Base-by-base conservation (phyloP, 2,329 filamentous ascomycete genomes). In the Colletotrichum sp. region DNA sequence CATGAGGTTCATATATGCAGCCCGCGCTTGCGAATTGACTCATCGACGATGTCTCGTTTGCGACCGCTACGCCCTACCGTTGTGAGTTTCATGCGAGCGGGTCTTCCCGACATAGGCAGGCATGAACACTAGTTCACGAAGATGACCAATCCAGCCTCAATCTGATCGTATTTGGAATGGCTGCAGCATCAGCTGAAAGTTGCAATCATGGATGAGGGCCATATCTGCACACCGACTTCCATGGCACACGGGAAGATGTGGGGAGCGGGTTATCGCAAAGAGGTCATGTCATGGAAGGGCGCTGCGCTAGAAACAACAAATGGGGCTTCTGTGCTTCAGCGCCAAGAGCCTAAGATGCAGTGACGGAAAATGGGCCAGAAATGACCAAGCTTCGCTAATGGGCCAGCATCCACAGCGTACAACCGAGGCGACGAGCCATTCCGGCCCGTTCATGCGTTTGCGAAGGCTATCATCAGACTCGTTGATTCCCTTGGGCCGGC, bases 201-300 rank as follows among this genome's bases (percentile, higher is more conserved):
- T 22, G 24, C 28, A 24, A 2, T 64, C 15, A 15, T 22, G 5
- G 6, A 22, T 9, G 66, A 60, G 28, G 6, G 32, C 28, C 10
- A 10, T 7, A 15, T 10, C 52, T 6, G 52, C 52, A 28, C 65
- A 68, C n/a, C 65, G 44, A 36, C 44, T 52, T 52, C 39, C 3
- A 67, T 3, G 48, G 34, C 7, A 8, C 8, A 22, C 26, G 10
- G 65, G 28, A 39, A 63, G 18, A 7, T 62, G 62, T 44, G 34
- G 32, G 62, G 34, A 39, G 15, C n/a, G 22, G 13, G 32, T 39
- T 13, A 36, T 22, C 4, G 60, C 60, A 6, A 16, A 24, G 60
- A 8, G 18, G 64, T 16, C 28, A 66, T 75, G 72, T 71, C 72
- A 71, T 39, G 2, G 7, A 71, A 75, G 72, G 72, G 72, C 72